Evolutionary conservation across 2,329 filamentous ascomycete species (phyloP).

Genomic region (Leptographium radiaticola): DNA sequence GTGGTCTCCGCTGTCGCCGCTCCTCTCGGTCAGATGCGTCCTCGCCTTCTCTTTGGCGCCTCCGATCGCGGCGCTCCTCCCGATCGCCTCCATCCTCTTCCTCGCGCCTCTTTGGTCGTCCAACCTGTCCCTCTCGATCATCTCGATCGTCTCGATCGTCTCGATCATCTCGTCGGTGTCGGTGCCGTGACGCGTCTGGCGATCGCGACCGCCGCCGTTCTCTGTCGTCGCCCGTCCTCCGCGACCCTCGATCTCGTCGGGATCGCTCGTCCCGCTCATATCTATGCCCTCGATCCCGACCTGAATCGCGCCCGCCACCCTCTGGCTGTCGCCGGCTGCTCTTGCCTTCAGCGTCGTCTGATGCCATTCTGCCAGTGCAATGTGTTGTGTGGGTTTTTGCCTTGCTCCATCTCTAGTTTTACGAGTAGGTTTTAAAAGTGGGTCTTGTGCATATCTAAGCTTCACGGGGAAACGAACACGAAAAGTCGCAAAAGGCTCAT

Average conservation of each 20-base stretch:
- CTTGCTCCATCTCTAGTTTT: too few species aligned
- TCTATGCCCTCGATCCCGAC: background rate
- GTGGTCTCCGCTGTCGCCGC: too few species aligned
- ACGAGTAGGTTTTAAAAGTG: too few species aligned
- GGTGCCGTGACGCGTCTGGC: background rate
- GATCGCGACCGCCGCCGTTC: background rate
- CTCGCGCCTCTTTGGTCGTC: background rate
- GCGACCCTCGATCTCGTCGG: slow-evolving; percentile 12
- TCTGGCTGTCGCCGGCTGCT: background rate
- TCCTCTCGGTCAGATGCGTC: background rate
- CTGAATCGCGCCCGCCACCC: background rate
- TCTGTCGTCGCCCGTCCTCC: slow-evolving; percentile 15
- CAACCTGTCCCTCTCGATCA: background rate
- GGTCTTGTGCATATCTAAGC: too few species aligned
- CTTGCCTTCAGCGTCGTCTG: background rate
- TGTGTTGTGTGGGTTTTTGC: background rate
- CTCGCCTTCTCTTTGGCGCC: background rate
- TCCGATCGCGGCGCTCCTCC: background rate
- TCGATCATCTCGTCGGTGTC: slow-evolving; percentile 8
- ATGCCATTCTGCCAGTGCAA: background rate
- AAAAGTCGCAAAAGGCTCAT: background rate
- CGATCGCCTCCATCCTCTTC: background rate
- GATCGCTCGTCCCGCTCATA: slow-evolving; percentile 8
- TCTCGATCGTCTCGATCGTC: slow-evolving; percentile 3
- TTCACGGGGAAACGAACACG: too few species aligned